Conservation (phyloP, 2,329 filamentous ascomycete species). For the Aspergillus luchuensis region DNA sequence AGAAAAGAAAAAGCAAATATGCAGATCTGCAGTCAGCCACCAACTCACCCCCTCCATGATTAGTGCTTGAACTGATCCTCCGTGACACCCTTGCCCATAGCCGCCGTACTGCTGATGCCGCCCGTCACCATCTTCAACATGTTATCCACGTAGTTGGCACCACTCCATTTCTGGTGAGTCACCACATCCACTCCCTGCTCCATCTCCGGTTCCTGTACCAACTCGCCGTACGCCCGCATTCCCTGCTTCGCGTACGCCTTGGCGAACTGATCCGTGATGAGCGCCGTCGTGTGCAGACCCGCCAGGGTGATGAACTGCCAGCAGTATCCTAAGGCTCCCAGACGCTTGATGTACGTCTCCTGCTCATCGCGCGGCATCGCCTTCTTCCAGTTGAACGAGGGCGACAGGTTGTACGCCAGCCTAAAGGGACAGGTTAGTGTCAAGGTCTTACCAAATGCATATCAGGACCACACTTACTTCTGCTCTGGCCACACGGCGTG, state of each 20-base stretch:
- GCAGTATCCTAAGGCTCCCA: conserved; percentile 88
- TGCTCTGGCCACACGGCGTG: conserved; percentile 95
- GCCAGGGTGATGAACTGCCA: conserved; percentile 99
- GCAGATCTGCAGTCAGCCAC: neutral
- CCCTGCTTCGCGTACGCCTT: conserved; percentile 77
- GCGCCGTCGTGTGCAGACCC: conserved; percentile 90
- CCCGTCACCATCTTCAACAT: conserved; percentile 96
- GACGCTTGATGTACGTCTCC: conserved; percentile 93
- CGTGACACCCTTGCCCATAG: conserved; percentile 97
- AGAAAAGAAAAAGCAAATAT: neutral
- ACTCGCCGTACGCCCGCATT: conserved; percentile 95
- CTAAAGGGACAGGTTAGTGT: conserved; percentile 48
- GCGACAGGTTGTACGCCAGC: conserved; percentile 96
- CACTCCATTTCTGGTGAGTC: conserved; percentile 98
- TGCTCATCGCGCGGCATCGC: conserved; percentile 91
- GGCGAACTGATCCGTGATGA: conserved; percentile 88
- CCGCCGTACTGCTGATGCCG: conserved; percentile 85
- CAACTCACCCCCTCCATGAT: conserved; percentile 1
- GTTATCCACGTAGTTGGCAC: conserved; percentile 92
- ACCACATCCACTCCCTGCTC: conserved; percentile 87
- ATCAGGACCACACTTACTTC: conserved; percentile 64
- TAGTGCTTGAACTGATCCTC: conserved; percentile 86
- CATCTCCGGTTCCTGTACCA: conserved; percentile 98
- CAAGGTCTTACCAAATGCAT: neutral
- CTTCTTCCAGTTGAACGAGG: conserved; percentile 99